Conservation (phyloP, 768 basidiomycete genomes). For the Cystobasidium tubakii region DNA sequence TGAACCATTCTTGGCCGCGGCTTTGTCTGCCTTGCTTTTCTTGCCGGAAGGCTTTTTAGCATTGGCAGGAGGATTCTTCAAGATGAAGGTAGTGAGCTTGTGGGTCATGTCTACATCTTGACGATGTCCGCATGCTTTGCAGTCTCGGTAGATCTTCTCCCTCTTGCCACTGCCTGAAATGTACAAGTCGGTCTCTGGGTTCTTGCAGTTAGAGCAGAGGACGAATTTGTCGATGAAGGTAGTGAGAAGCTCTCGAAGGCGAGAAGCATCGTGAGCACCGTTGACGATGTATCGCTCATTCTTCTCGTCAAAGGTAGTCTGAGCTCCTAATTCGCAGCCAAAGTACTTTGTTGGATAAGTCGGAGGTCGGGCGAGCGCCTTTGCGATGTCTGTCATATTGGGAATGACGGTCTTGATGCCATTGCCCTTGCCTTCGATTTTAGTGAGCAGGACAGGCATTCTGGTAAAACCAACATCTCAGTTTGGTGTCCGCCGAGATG, state of each 20-base stretch:
- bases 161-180: constrained; percentile 62
- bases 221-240: constrained; percentile 98
- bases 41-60: constrained; percentile 58
- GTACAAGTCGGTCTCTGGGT: constrained; percentile 93
- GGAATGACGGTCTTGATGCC: constrained; percentile 99
- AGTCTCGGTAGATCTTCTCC: constrained; percentile 88
- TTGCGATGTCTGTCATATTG: constrained; percentile 96
- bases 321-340: constrained; percentile 95
- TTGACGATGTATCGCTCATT: constrained; percentile 98
- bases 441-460: constrained; percentile 89
- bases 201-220: constrained; percentile 94
- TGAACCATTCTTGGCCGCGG: constrained; percentile 54
- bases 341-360: constrained; percentile 97
- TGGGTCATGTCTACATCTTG: constrained; percentile 92
- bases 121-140: constrained; percentile 94
- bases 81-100: constrained; percentile 89
- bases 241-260: constrained; percentile 91
- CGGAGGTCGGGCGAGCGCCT: constrained; percentile 87
- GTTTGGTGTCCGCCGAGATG: constrained; percentile 46
- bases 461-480: constrained; percentile 58
- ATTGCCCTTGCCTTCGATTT: constrained; percentile 98
- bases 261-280: constrained; percentile 83
- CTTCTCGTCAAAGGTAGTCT: constrained; percentile 92
- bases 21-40: constrained; percentile 52
- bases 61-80: constrained; percentile 94